Base-by-base conservation (phyloP, 176 grass and related monocot genomes). In the Ampelocalamus luodianensis region DNA sequence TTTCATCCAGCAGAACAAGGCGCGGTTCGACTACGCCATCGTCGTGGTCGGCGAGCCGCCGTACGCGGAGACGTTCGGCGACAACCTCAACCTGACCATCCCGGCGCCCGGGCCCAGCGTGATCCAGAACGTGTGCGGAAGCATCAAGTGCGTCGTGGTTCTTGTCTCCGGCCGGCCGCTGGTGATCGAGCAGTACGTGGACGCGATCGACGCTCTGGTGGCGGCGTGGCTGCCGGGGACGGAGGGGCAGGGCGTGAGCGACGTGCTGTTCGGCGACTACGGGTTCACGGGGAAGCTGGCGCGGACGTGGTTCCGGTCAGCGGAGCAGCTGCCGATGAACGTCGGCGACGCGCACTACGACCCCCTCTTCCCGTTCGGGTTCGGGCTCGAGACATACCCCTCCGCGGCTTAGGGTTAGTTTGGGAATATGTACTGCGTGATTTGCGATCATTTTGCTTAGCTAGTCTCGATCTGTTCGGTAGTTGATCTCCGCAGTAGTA, bases 141-240 rank as follows among this genome's bases (percentile, higher is more conserved):
- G 83, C 37, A 29, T 92, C 15, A 88, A 46, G 65, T 94, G 92
- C 70, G 83, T 68, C 15, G 92, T 94, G 11, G 72, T 94, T 9
- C 49, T 94, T 8, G 26, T 94, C 11, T 91, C 89, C 17, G 92
- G 89, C 2, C 69, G 89, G 78, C 84, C 87, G 6, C 82, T 94
- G 71, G 77, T 94, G 68, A 50, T 90, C n/a, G 79, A 90, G 83
- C 87, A 87, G 8, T 96, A 89, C 71, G 14, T 96, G 5, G 36
- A 65, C 2, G 11, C 0, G 38, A 81, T 96, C 1, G 86, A 91
- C 62, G 89, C 91, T 45, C 76, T 96, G 6, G 91, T 91, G 55
- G 94, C 94, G 14, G 91, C 94, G 59, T 96, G 91, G 94, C 80
- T 96, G 42, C 94, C 91, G 1, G 94, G 94, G 0, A 88, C 89